Evolutionary conservation across 1,284 basidiomycete species (phyloP).

Genomic region (Ustilago loliicola): DNA sequence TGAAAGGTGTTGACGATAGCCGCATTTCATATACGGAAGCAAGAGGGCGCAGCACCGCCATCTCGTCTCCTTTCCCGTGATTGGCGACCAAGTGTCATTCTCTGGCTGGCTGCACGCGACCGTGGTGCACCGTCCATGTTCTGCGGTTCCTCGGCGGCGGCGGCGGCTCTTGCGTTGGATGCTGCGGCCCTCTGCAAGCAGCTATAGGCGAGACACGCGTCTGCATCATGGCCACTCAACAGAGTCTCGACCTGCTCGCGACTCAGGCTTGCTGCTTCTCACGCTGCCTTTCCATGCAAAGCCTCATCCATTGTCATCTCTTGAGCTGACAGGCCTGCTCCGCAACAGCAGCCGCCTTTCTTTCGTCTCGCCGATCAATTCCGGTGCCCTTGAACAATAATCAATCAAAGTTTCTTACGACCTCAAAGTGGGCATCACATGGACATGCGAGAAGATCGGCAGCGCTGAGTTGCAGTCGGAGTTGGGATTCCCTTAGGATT

Average conservation of each 20-base stretch:
- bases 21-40: neutral
- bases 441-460: constrained; percentile 11
- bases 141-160: neutral
- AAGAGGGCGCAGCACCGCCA: neutral
- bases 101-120: constrained; percentile 9
- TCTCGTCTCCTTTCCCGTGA: too few species aligned
- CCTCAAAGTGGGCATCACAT: constrained; percentile 5
- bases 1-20: too few species aligned
- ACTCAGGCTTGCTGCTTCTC: neutral
- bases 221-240: constrained; percentile 11
- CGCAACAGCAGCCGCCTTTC: neutral
- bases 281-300: neutral
- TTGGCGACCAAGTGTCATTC: neutral
- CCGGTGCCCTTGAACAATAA: neutral
- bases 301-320: neutral
- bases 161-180: neutral
- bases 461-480: constrained; percentile 16
- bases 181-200: constrained; percentile 13
- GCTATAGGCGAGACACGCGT: constrained; percentile 27
- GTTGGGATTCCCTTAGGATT: constrained; percentile 12
- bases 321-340: neutral
- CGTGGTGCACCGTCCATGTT: constrained; percentile 9
- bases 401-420: neutral
- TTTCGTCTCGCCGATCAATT: neutral
- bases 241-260: constrained; percentile 9